A percentile compares a stretch with the other conserved stretches of the same genome.
phyloP scores from a whole-genome alignment of 371 early-diverging fungal species.

The Mucor piriformis region DNA sequence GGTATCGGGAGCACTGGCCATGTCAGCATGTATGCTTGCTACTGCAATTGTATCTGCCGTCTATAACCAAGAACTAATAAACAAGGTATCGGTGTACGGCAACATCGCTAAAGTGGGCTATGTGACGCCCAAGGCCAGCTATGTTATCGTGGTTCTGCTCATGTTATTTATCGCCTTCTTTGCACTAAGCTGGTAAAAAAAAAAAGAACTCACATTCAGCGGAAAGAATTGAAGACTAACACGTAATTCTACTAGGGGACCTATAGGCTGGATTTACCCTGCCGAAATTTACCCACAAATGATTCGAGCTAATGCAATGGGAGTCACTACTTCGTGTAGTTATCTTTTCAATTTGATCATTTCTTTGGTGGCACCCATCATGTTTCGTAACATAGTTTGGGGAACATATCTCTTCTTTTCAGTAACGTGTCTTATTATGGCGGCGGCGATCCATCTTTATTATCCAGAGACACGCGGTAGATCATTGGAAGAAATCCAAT shows the following conservation, averaged over 20 bases:
- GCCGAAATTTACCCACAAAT: slow-evolving; percentile 59
- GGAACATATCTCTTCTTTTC: slow-evolving; percentile 69
- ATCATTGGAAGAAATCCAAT: slow-evolving; percentile 50
- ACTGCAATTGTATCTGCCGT: slow-evolving; percentile 53
- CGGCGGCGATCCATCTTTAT: slow-evolving; percentile 62
- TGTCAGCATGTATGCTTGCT: slow-evolving; percentile 41
- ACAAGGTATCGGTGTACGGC: not conserved
- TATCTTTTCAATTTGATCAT: slow-evolving; percentile 77
- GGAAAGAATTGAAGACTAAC: too few species aligned
- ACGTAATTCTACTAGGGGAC: slow-evolving; percentile 57
- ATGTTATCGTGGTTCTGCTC: slow-evolving; percentile 57
- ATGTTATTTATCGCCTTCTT: slow-evolving; percentile 72
- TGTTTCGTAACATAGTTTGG: slow-evolving; percentile 58
- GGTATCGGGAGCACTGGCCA: slow-evolving; percentile 46
- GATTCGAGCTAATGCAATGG: slow-evolving; percentile 79
- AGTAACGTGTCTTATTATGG: slow-evolving; percentile 56
- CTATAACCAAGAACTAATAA: slow-evolving; percentile 27
- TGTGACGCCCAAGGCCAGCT: slow-evolving; percentile 32
- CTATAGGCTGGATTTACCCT: slow-evolving; percentile 90
- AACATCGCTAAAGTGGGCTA: slow-evolving; percentile 43
- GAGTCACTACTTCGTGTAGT: slow-evolving; percentile 83
- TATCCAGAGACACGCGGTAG: slow-evolving; percentile 78
- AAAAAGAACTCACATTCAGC: not conserved
- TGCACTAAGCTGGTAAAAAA: slow-evolving; percentile 67
- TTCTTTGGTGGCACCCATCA: slow-evolving; percentile 60